Percentiles rank a stretch among this genome's conserved stretches.
phyloP scores from a whole-genome alignment of 1,139 yeast species.

The Taphrina flavorubra region DNA sequence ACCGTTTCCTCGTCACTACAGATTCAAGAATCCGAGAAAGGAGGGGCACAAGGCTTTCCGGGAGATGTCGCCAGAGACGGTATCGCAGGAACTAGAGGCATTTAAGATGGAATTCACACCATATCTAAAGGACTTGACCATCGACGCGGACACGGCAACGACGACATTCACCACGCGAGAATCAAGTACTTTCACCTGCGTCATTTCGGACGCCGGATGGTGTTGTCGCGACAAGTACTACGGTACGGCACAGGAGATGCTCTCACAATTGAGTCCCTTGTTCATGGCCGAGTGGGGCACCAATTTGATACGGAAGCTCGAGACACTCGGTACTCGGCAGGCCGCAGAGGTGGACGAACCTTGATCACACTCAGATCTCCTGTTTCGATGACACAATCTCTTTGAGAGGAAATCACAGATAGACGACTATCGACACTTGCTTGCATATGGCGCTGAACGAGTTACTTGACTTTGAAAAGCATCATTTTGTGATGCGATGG shows the following conservation, averaged over 20 bases:
- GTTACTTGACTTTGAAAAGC: too few species aligned
- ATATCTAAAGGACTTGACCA: not conserved
- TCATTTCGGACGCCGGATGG: slow-evolving; percentile 30
- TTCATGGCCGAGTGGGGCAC: slow-evolving; percentile 20
- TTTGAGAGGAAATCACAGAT: not conserved
- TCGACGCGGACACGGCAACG: not conserved
- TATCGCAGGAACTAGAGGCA: not conserved
- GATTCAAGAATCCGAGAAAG: too few species aligned
- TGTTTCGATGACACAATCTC: too few species aligned
- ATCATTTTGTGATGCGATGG: too few species aligned
- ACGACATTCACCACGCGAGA: slow-evolving; percentile 21
- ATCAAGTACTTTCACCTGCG: not conserved
- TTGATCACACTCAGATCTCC: too few species aligned
- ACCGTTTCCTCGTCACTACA: too few species aligned
- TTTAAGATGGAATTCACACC: slow-evolving; percentile 12
- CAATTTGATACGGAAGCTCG: not conserved
- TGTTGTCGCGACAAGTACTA: slow-evolving; percentile 5
- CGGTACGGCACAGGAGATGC: slow-evolving; percentile 23
- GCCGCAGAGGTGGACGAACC: not conserved
- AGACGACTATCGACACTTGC: too few species aligned
- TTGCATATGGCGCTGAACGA: too few species aligned
- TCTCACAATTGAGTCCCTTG: slow-evolving; percentile 15
- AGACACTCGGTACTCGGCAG: not conserved
- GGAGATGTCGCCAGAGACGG: slow-evolving; percentile 22
- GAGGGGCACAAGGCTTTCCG: too few species aligned